These are phyloP conservation scores for Fomitopsis betulina DNA, from an alignment of 1,284 basidiomycete genomes.

Conservation along the genomic window DNA sequence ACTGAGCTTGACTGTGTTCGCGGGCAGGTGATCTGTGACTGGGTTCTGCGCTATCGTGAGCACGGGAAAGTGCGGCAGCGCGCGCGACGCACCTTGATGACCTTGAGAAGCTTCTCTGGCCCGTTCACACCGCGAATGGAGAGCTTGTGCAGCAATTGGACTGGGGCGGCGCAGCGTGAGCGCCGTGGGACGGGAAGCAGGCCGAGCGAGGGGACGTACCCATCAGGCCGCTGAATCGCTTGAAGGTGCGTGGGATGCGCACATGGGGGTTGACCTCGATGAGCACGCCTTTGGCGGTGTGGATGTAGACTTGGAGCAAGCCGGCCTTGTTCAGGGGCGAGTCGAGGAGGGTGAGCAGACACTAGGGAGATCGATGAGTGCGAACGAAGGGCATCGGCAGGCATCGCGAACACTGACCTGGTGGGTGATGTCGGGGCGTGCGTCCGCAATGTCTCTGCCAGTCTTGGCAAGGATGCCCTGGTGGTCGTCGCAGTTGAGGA, in stretches of 20 bases:
- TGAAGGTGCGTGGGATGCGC: conserved; percentile 96
- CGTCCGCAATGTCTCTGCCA: conserved; percentile 96
- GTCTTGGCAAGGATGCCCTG: conserved; percentile 98
- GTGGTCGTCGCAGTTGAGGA: conserved; percentile 99
- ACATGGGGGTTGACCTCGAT: conserved; percentile 99
- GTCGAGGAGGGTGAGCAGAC: conserved; percentile 93
- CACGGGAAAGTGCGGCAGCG: neutral
- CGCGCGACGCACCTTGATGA: conserved; percentile 72
- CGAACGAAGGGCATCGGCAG: neutral
- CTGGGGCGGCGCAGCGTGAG: conserved; percentile 37
- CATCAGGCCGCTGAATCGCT: conserved; percentile 98
- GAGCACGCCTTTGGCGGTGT: conserved; percentile 93
- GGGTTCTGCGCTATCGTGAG: conserved; percentile 66
- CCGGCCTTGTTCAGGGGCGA: conserved; percentile 98
- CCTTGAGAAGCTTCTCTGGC: conserved; percentile 93
- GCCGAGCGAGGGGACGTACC: conserved; percentile 46
- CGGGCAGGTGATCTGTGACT: conserved; percentile 91
- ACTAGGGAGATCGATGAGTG: conserved; percentile 43
- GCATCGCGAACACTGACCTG: conserved; percentile 57
- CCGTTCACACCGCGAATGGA: conserved; percentile 96
- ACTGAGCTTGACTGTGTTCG: conserved; percentile 96
- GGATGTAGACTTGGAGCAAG: conserved; percentile 95
- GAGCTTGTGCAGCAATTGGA: conserved; percentile 95
- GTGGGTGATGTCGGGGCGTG: conserved; percentile 97
- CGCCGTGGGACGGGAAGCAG: neutral